Percentiles rank a stretch among this genome's conserved stretches.
Conservation (phyloP, 225 moss, liverwort and hornwort species). For the Rhytidiadelphus loreus region DNA sequence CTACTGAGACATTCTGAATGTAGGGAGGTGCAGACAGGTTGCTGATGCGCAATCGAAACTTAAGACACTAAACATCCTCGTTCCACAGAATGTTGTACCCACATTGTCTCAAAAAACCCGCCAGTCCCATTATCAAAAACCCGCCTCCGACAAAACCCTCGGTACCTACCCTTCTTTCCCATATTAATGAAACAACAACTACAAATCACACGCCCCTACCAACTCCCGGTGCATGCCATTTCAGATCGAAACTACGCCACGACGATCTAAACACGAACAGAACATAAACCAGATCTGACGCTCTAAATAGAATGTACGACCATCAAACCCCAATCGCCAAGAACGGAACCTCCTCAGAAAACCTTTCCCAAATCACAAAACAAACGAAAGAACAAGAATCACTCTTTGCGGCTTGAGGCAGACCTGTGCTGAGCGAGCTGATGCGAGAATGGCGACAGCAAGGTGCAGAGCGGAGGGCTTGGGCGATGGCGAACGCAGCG, state of each 20-base stretch:
- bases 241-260: background rate
- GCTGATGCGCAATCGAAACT: no score
- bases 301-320: background rate
- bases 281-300: background rate
- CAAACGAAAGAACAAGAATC: background rate
- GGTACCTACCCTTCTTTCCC: background rate
- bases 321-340: background rate
- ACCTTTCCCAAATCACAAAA: background rate
- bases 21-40: background rate
- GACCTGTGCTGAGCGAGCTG: background rate
- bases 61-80: background rate
- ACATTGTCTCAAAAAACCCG: background rate
- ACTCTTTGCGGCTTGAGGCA: background rate
- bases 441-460: background rate
- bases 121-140: background rate
- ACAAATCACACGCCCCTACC: background rate
- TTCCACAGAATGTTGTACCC: background rate
- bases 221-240: background rate
- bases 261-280: background rate
- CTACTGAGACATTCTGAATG: background rate
- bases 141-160: background rate
- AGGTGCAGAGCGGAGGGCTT: background rate
- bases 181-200: no score
- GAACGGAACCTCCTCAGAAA: background rate
- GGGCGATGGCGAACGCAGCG: background rate